Evolutionary conservation across 2,329 filamentous ascomycete species (phyloP), one percentile per base, ranked within the genome.

Genomic region (Pleurostoma richardsiae): DNA sequence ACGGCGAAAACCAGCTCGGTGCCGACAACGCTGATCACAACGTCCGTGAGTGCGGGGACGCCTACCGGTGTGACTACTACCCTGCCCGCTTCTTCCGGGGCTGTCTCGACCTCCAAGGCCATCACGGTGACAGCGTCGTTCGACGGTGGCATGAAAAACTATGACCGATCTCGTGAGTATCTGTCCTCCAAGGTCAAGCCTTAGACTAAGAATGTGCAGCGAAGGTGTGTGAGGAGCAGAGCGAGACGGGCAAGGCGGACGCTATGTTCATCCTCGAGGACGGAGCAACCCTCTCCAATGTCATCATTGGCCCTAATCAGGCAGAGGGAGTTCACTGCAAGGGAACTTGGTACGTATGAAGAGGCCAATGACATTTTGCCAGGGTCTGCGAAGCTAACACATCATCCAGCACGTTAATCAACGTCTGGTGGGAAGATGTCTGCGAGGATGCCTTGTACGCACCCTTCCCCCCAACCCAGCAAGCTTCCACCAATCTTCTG

Each of bases 251-350:
- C 28, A 56, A 61, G 19, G 45, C 50, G 29, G 60, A 70, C 52
- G 72, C 74, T 33, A 71, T 78, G 51, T 78, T 78, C 68, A 63
- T 72, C 47, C 61, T 79, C 45, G 63, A 70, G 56, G 62, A 71
- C 42, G 74, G 74, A 43, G 74, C 68, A 11, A 73, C 67, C 10
- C 62, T 77, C 26, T 70, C 64, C 53, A 77, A 77, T 56, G 73
- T 71, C 56, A 73, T 77, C 55, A 74, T 77, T 46, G 73, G 75
- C 29, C 64, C 67, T n/a, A 67, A 72, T 52, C 63, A 74, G 49
- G 65, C 67, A 44, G 73, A 74, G 57, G 73, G 68, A 45, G 65
- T 76, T 30, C 72, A 77, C 60, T 77, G 73, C 59, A 58, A 68
- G 46, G 72, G 72, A 19, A 54, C 60, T 3, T 76, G 72, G 58